Conservation (phyloP, 345 rosid species). For the Streptanthus diversifolius region DNA sequence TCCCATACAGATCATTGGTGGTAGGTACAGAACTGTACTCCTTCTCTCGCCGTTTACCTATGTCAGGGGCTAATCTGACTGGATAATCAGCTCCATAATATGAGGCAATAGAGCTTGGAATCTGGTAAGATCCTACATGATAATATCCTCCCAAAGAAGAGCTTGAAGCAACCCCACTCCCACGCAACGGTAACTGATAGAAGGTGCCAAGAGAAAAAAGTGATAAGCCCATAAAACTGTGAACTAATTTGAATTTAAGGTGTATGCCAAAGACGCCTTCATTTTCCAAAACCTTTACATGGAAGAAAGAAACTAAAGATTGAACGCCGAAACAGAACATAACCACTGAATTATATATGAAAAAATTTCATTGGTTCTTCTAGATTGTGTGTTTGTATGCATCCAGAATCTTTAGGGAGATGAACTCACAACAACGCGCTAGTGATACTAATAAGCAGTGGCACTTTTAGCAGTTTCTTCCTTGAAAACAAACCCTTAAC, state of each 20-base stretch:
- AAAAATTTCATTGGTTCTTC: not conserved
- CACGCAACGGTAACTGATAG: slow-evolving; percentile 40
- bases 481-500: not conserved
- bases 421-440: not conserved
- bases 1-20: slow-evolving; percentile 50
- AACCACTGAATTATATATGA: not conserved
- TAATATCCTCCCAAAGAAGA: slow-evolving; percentile 49
- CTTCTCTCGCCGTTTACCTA: slow-evolving; percentile 54
- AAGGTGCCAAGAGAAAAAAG: not conserved
- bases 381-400: not conserved
- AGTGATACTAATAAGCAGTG: not conserved
- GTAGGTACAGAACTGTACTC: slow-evolving; percentile 41
- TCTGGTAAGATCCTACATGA: slow-evolving; percentile 44
- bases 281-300: not conserved
- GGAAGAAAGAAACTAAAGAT: not conserved
- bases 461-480: not conserved
- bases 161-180: slow-evolving; percentile 45
- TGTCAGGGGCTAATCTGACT: slow-evolving; percentile 40
- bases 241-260: not conserved
- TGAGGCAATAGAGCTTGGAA: slow-evolving; percentile 21
- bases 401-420: not conserved
- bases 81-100: slow-evolving; percentile 44
- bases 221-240: not conserved
- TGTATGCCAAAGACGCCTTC: not conserved
- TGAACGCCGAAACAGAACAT: not conserved